A percentile compares a stretch with the other conserved stretches of the same genome.
These are phyloP conservation scores for Pyricularia sp. DNA, from an alignment of 2,329 filamentous ascomycete species.

Conservation along the genomic window DNA sequence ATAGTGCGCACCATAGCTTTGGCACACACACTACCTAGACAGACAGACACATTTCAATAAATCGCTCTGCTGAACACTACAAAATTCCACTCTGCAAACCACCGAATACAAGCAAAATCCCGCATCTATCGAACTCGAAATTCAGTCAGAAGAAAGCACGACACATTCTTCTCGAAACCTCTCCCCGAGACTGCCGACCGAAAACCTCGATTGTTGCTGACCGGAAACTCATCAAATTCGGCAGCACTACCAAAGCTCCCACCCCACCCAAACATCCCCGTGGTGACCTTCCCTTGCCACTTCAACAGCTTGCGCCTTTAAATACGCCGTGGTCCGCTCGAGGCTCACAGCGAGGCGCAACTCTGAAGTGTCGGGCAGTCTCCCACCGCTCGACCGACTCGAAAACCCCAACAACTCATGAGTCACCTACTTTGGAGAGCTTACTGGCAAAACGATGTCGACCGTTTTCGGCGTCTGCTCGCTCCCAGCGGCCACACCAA, in stretches of 20 bases:
- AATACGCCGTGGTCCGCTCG: conserved; percentile 76
- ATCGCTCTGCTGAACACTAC: neutral
- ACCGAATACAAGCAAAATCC: neutral
- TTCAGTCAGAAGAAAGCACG: neutral
- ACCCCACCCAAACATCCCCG: neutral
- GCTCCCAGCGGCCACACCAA: conserved; percentile 55
- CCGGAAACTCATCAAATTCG: neutral
- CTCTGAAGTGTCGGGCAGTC: conserved; percentile 39
- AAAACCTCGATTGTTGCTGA: neutral
- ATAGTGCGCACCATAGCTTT: neutral
- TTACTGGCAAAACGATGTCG: conserved; percentile 97
- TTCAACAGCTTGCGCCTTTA: conserved; percentile 56
- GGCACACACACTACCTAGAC: neutral
- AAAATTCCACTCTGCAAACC: neutral
- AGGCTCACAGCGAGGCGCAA: conserved; percentile 84
- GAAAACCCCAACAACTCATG: conserved; percentile 45
- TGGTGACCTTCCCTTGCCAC: conserved; percentile 1
- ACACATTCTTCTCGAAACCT: neutral
- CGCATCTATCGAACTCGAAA: neutral
- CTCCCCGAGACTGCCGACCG: neutral
- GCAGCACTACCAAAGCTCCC: neutral
- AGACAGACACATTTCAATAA: neutral
- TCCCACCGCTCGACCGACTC: conserved; percentile 15
- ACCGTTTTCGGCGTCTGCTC: conserved; percentile 83
- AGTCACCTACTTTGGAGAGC: conserved; percentile 95